phyloP scores from a whole-genome alignment of 1,284 basidiomycete species.

The Trichosporon sp. region DNA sequence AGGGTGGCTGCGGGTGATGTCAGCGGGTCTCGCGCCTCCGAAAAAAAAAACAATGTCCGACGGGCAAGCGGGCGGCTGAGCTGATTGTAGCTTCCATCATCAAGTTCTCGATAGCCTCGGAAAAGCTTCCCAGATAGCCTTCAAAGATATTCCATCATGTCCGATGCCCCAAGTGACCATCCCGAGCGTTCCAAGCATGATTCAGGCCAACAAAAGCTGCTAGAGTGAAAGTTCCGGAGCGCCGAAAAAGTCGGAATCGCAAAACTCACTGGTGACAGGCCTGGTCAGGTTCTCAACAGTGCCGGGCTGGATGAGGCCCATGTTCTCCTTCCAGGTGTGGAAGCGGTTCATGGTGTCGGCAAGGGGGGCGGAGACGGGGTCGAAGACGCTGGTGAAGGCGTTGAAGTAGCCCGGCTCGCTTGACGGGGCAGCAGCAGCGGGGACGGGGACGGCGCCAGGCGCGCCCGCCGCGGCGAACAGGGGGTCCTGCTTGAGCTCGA shows the following conservation, averaged over 20 bases:
- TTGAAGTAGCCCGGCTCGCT: constrained; percentile 14
- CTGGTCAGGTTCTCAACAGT: constrained; percentile 83
- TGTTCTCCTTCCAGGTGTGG: constrained; percentile 68
- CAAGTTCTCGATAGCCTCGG: neutral
- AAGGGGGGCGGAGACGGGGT: constrained; percentile 52
- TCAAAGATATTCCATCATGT: neutral
- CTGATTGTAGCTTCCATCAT: neutral
- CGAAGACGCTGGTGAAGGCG: constrained; percentile 35
- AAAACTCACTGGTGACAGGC: constrained; percentile 71
- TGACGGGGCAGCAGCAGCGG: neutral
- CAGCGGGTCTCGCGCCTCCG: neutral
- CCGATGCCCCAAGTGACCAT: neutral
- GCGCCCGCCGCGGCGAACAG: neutral
- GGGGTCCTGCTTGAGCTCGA: neutral
- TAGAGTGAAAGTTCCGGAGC: neutral
- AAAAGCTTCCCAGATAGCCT: neutral
- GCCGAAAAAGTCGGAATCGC: neutral
- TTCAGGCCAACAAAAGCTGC: too few species aligned
- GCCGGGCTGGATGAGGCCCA: constrained; percentile 80
- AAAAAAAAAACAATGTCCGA: neutral
- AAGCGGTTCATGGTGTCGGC: constrained; percentile 64
- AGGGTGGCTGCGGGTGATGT: constrained; percentile 63
- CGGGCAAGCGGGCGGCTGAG: neutral
- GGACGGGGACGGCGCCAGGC: neutral
- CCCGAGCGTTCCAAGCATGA: neutral